Evolutionary conservation across 257 asterid genomes (phyloP), one percentile per base, ranked within the genome.

Genomic region (Nicotiana noctiflora): DNA sequence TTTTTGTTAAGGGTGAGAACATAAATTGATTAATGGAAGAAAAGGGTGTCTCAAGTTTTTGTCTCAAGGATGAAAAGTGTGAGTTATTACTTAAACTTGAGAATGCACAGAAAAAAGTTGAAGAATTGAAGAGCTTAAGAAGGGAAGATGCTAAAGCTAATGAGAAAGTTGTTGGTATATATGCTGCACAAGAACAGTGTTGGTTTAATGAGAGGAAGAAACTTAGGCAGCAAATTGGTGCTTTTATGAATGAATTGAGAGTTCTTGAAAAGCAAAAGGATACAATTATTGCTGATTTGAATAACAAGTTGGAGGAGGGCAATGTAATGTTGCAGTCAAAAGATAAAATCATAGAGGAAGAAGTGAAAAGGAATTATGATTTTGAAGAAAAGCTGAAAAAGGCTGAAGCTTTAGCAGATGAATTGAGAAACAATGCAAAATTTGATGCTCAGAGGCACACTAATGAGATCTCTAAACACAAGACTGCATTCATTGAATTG

Each of bases 131-230:
- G 90, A 91, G 81, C 77, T 57, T 86, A 75, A 83, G 99, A 83
- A 93, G 90, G 18, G 97, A 95, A 83, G 99, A 91, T 31, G 98
- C 93, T 14, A 95, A 86, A 81, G 99, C 99, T 21, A 95, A 95
- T 60, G 97, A 88, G 90, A 92, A 90, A 83, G 98, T 93, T 17
- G 90, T 91, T 11, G 75, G 96, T 63, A 95, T 95, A 80, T 88
- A 92, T 77, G 93, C 99, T 9, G 86, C 97, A 11, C 87, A 97
- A 40, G 98, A 95, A 49, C 99, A 95, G 82, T 80, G 88, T 81
- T 93, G 98, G 98, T 85, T 89, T 21, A 83, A 79, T 27, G 99
- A 95, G 82, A 89, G 97, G 81, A 89, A 81, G 89, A 90, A 84
- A 76, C 96, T 95, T 56, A 86, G 94, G 32, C 91, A 88, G 70